Evolutionary conservation across 2,329 filamentous ascomycete genomes (phyloP).

Genomic region (Bretziella fagacearum): DNA sequence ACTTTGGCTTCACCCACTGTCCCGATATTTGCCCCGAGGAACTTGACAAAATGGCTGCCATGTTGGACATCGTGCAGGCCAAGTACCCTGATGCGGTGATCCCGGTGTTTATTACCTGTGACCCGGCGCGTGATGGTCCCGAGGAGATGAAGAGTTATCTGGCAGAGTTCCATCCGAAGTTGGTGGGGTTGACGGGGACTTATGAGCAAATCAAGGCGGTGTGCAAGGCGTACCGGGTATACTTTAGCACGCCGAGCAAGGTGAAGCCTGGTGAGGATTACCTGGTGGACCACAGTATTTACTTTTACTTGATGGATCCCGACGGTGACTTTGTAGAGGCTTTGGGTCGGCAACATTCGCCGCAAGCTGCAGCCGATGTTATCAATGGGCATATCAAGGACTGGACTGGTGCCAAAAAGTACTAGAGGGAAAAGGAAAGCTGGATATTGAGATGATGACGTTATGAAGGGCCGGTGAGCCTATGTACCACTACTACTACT

Average conservation of each 20-base stretch:
- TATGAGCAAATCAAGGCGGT: slow-evolving; percentile 88
- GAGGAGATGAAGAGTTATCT: slow-evolving; percentile 73
- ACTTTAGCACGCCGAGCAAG: slow-evolving; percentile 81
- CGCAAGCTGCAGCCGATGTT: slow-evolving; percentile 65
- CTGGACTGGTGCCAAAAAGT: slow-evolving; percentile 25
- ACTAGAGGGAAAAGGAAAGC: slow-evolving; percentile 1
- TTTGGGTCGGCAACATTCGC: slow-evolving; percentile 83
- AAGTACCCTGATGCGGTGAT: slow-evolving; percentile 38
- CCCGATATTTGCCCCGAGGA: slow-evolving; percentile 98
- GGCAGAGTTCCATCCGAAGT: slow-evolving; percentile 70
- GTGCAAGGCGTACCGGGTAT: slow-evolving; percentile 92
- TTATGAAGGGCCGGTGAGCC: neutral
- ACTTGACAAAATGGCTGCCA: slow-evolving; percentile 96
- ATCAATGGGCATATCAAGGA: slow-evolving; percentile 73
- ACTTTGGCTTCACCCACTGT: slow-evolving; percentile 97
- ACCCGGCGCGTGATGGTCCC: slow-evolving; percentile 80
- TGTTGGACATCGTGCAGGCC: slow-evolving; percentile 58
- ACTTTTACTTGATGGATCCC: slow-evolving; percentile 98
- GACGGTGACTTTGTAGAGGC: slow-evolving; percentile 97
- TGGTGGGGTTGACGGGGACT: slow-evolving; percentile 79
- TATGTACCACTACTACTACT: slow-evolving; percentile 8
- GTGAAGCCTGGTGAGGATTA: slow-evolving; percentile 94
- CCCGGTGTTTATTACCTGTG: slow-evolving; percentile 88
- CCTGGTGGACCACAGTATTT: slow-evolving; percentile 95
- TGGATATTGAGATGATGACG: neutral